phyloP scores from a whole-genome alignment of 2,329 filamentous ascomycete species.

The Penicillium decumbens region DNA sequence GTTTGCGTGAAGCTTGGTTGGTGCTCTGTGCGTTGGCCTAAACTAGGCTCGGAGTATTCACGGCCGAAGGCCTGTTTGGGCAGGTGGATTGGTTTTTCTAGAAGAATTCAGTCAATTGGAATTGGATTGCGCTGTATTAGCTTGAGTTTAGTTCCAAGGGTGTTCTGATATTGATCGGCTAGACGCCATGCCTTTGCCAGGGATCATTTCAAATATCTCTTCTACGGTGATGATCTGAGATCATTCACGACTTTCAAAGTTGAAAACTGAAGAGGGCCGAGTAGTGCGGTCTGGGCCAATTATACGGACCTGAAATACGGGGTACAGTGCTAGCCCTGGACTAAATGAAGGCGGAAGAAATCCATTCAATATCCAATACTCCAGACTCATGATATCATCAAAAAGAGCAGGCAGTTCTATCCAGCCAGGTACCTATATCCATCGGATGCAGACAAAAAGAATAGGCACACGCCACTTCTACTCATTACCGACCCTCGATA shows the following conservation, averaged over 20 bases:
- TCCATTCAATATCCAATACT: constrained; percentile 19
- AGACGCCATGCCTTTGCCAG: not conserved
- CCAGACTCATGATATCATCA: constrained; percentile 26
- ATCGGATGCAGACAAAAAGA: constrained; percentile 11
- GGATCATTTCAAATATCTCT: too few species aligned
- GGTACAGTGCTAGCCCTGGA: not conserved
- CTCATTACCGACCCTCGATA: constrained; percentile 45
- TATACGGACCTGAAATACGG: not conserved
- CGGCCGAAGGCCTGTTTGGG: not conserved
- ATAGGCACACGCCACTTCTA: constrained; percentile 8
- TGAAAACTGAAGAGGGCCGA: not conserved
- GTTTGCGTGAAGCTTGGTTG: constrained; percentile 3
- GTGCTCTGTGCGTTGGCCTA: not conserved
- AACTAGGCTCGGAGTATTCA: not conserved
- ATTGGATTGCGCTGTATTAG: not conserved
- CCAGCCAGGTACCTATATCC: constrained; percentile 18
- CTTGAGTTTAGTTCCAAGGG: not conserved
- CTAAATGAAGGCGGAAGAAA: not conserved
- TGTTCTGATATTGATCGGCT: not conserved
- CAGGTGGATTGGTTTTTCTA: not conserved
- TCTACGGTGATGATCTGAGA: too few species aligned
- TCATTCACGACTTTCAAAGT: not conserved
- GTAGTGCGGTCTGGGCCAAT: not conserved
- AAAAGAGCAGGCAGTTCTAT: constrained; percentile 17
- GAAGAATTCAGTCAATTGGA: not conserved